Evolutionary conservation across 2,329 filamentous ascomycete species (phyloP).

Genomic region (Ophiocordyceps camponoti-floridani): DNA sequence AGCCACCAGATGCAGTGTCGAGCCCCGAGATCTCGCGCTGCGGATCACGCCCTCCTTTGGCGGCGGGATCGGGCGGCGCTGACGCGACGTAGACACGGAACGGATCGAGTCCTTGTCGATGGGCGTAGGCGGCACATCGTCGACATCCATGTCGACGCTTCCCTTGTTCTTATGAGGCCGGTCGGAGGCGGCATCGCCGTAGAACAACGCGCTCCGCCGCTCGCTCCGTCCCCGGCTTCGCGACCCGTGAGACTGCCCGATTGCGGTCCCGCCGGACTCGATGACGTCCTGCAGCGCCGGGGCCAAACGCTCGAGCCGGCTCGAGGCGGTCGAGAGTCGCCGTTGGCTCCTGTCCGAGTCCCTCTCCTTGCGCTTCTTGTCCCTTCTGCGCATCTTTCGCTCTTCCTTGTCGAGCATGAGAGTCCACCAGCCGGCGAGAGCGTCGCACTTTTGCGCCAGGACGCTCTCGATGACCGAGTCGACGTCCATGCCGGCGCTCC

Average conservation of each 20-base stretch:
- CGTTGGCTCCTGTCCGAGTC: conserved; percentile 68
- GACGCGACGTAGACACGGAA: conserved; percentile 59
- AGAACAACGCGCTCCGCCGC: conserved; percentile 51
- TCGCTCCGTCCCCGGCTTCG: conserved; percentile 61
- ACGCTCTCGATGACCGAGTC: conserved; percentile 93
- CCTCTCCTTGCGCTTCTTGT: conserved; percentile 69
- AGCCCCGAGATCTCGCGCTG: conserved; percentile 58
- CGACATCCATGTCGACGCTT: conserved; percentile 2
- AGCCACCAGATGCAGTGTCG: conserved; percentile 72
- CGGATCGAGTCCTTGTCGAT: conserved; percentile 64
- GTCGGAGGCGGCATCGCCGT: conserved; percentile 48
- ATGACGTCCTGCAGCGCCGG: conserved; percentile 62
- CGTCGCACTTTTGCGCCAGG: conserved; percentile 72
- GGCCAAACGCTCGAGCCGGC: conserved; percentile 64
- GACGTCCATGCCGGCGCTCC: conserved; percentile 81
- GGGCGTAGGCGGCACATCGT: conserved; percentile 45
- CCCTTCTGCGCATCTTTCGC: conserved; percentile 62
- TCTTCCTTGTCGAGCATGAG: conserved; percentile 87
- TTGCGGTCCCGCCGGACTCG: conserved; percentile 44
- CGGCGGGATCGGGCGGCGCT: conserved; percentile 59
- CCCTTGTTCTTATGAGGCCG: conserved; percentile 41
- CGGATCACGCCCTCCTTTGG: conserved; percentile 63
- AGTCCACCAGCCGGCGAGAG: conserved; percentile 90
- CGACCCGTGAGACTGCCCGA: conserved; percentile 27
- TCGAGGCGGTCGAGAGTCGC: conserved; percentile 76